Base-by-base conservation (phyloP, 805 yeast genomes). In the Spathaspora gorwiae region DNA sequence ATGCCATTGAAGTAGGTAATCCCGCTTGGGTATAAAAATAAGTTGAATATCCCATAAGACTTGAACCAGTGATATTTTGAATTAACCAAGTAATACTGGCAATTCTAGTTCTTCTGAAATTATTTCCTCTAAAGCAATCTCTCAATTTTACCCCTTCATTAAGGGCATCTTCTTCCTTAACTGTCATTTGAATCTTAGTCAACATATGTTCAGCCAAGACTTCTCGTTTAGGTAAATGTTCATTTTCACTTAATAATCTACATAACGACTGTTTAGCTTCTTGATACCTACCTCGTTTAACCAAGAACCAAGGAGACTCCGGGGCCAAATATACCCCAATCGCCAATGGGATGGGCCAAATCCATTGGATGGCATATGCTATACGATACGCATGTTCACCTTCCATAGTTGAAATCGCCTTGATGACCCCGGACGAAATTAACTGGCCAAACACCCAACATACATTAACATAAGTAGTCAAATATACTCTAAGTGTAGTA, bases 351-450 rank as follows among this genome's bases (percentile, higher is more conserved):
- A 71, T 55, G 9, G 81, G 76, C 83, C 83, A 80, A 5, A 70
- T 58, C 84, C 84, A 80, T 61, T 80, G 86, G 7, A 80, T 47
- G 2, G 79, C 83, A 56, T 76, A 78, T 8, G 85, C 84, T 35
- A 77, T 65, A 45, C 70, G 65, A 58, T 76, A 81, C 6, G 80
- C 73, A 65, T 69, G 54, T 15, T 66, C 54, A 32, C 62, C 54
- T 10, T 39, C 45, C 47, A 52, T 49, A 30, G 43, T 44, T 24
- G 56, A 56, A 40, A 61, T 58, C 40, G 67, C 78, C 50, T 65
- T 68, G 51, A 70, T 61, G 13, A 81, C 75, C 45, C 84, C 81
- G 8, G 79, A 61, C 8, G 79, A 68, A 44, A 80, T 62, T 32
- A 81, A 64, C 54, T 79, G 84, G 34, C 87, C 87, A 48, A 76